A percentile compares a stretch with the other conserved stretches of the same genome.
phyloP scores from a whole-genome alignment of 805 yeast species.

The Limtongia smithiae region DNA sequence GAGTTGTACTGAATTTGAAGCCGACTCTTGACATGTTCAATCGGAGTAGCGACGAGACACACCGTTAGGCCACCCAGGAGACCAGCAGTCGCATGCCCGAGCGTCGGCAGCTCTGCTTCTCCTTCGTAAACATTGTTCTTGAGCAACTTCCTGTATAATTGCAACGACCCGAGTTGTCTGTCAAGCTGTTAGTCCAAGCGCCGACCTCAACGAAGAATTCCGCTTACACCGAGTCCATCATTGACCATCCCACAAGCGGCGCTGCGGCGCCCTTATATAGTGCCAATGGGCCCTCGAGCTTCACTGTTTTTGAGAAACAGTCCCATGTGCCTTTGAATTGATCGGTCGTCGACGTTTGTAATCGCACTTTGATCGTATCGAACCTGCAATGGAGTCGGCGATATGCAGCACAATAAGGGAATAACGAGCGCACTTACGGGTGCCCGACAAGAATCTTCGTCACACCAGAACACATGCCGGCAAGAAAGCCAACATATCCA shows the following conservation, averaged over 20 bases:
- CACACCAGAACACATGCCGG: constrained; percentile 84
- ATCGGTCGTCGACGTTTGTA: constrained; percentile 69
- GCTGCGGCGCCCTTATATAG: constrained; percentile 90
- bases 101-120: constrained; percentile 61
- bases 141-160: constrained; percentile 65
- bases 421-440: constrained; percentile 43
- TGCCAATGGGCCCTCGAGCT: constrained; percentile 72
- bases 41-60: constrained; percentile 92
- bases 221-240: constrained; percentile 72
- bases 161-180: constrained; percentile 76
- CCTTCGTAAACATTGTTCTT: constrained; percentile 60
- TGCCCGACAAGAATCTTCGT: constrained; percentile 88
- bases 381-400: constrained; percentile 40
- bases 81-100: constrained; percentile 79
- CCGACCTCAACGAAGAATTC: background rate
- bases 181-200: background rate
- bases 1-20: constrained; percentile 88
- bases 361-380: constrained; percentile 82
- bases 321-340: constrained; percentile 79
- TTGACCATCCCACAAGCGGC: constrained; percentile 88
- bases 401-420: background rate
- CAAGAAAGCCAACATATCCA: constrained; percentile 61
- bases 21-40: constrained; percentile 73
- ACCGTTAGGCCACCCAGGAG: constrained; percentile 81
- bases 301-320: constrained; percentile 67